These are phyloP conservation scores for Ophiobolus disseminans DNA, from an alignment of 2,329 filamentous ascomycete species.

Conservation along the genomic window DNA sequence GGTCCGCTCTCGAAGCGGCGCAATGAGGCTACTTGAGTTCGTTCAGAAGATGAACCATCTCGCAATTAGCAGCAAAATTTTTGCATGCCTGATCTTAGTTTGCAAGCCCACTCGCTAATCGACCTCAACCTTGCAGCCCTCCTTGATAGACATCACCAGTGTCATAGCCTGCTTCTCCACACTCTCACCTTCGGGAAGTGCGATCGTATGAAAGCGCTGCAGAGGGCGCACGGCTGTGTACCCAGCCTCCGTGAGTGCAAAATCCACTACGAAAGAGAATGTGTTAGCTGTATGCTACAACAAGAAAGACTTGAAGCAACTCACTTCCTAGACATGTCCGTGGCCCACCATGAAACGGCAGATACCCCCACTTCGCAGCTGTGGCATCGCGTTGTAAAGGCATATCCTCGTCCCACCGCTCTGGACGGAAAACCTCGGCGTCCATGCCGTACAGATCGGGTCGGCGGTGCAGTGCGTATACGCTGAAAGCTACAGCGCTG, in stretches of 20 bases:
- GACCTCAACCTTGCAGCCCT: conserved; percentile 31
- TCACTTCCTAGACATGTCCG: conserved; percentile 27
- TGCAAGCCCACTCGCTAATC: too few relatives aligned
- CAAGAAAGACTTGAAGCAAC: conserved; percentile 3
- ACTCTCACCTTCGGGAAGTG: conserved; percentile 22
- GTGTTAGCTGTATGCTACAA: background rate
- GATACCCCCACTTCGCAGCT: conserved; percentile 27
- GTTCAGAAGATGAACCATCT: too few relatives aligned
- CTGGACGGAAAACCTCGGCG: background rate
- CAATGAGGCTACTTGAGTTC: too few relatives aligned
- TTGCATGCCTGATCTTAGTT: too few relatives aligned
- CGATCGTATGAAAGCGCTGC: conserved; percentile 27
- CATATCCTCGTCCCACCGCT: conserved; percentile 20
- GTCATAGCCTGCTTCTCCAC: conserved; percentile 30
- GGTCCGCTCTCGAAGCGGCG: too few relatives aligned
- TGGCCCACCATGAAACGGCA: conserved; percentile 31
- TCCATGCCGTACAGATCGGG: conserved; percentile 25
- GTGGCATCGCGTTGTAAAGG: conserved; percentile 20
- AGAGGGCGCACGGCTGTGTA: conserved; percentile 21
- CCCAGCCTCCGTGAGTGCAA: conserved; percentile 27
- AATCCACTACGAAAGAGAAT: conserved; percentile 20
- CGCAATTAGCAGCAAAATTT: too few relatives aligned
- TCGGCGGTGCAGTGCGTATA: conserved; percentile 27
- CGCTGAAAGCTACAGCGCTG: conserved; percentile 22
- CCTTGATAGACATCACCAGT: conserved; percentile 29